These are phyloP conservation scores for Saitozyma podzolica DNA, from an alignment of 768 basidiomycete genomes.

Conservation along the genomic window DNA sequence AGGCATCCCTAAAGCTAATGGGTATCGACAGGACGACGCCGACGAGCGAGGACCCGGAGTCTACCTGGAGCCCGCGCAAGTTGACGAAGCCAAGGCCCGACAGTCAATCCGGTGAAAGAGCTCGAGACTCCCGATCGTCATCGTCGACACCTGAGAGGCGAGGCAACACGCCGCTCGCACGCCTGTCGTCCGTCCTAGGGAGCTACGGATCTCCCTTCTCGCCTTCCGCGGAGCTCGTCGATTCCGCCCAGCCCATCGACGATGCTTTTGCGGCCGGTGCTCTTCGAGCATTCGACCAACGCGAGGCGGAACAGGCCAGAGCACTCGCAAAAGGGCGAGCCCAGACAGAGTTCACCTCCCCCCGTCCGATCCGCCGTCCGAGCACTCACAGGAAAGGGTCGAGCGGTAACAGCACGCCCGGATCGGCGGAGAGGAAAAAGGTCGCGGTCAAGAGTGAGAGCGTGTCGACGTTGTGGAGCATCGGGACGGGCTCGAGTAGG, in stretches of 20 bases:
- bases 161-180: slow-evolving; percentile 56
- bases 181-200: slow-evolving; percentile 59
- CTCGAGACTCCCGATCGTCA: neutral
- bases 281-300: slow-evolving; percentile 74
- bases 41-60: too few species aligned
- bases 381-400: slow-evolving; percentile 7
- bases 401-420: slow-evolving; percentile 3
- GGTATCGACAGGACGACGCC: slow-evolving; percentile 64
- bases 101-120: too few species aligned
- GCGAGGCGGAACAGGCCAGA: slow-evolving; percentile 68
- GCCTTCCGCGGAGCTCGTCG: slow-evolving; percentile 61
- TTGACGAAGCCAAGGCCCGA: too few species aligned
- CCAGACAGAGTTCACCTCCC: slow-evolving; percentile 32
- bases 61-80: too few species aligned
- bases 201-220: slow-evolving; percentile 51
- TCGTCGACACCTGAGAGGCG: neutral
- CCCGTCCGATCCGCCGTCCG: neutral
- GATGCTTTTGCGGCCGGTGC: slow-evolving; percentile 75
- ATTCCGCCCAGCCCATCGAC: slow-evolving; percentile 63
- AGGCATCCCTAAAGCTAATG: slow-evolving; percentile 91
- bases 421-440: slow-evolving; percentile 3
- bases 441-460: slow-evolving; percentile 30
- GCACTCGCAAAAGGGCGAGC: slow-evolving; percentile 73
- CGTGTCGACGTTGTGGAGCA: slow-evolving; percentile 37
- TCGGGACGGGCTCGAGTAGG: slow-evolving; percentile 15